Evolutionary conservation across 1,139 yeast genomes (phyloP).

Genomic region (Zygoascus meyerae): DNA sequence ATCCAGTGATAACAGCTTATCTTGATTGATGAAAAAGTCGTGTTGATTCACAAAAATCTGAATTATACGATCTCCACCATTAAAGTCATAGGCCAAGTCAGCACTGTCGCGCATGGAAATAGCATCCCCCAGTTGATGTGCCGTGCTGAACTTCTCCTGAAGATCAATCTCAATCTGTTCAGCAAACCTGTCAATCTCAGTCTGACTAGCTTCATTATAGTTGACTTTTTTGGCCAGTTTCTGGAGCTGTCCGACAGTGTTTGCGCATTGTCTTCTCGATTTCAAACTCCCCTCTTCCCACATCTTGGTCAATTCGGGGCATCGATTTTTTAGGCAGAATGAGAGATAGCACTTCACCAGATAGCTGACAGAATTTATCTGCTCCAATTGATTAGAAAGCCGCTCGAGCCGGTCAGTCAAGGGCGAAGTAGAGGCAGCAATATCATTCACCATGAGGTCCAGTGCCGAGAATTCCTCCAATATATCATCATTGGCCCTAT

Average conservation of each 20-base stretch:
- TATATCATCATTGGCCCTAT: slow-evolving; percentile 39
- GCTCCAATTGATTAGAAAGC: slow-evolving; percentile 70
- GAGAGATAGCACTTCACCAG: slow-evolving; percentile 73
- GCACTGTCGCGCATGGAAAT: slow-evolving; percentile 77
- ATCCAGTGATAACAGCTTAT: slow-evolving; percentile 36
- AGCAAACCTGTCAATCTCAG: slow-evolving; percentile 62
- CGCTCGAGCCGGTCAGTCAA: slow-evolving; percentile 68
- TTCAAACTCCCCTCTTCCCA: slow-evolving; percentile 37
- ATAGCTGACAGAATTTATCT: slow-evolving; percentile 67
- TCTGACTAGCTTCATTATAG: slow-evolving; percentile 46
- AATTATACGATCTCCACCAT: slow-evolving; percentile 79
- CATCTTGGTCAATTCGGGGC: slow-evolving; percentile 44
- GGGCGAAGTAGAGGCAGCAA: slow-evolving; percentile 58
- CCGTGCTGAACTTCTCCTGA: slow-evolving; percentile 36
- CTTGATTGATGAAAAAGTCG: slow-evolving; percentile 57
- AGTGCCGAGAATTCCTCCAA: slow-evolving; percentile 50
- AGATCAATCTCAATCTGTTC: slow-evolving; percentile 66
- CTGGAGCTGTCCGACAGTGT: slow-evolving; percentile 59
- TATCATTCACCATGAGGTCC: slow-evolving; percentile 48
- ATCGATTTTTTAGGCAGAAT: slow-evolving; percentile 56
- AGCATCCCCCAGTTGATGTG: slow-evolving; percentile 50
- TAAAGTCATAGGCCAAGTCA: slow-evolving; percentile 68
- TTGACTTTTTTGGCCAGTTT: slow-evolving; percentile 54
- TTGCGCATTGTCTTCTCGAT: slow-evolving; percentile 62
- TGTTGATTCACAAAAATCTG: slow-evolving; percentile 80